Base-by-base conservation (phyloP, 2,329 filamentous ascomycete genomes). In the Colletotrichum sp. region DNA sequence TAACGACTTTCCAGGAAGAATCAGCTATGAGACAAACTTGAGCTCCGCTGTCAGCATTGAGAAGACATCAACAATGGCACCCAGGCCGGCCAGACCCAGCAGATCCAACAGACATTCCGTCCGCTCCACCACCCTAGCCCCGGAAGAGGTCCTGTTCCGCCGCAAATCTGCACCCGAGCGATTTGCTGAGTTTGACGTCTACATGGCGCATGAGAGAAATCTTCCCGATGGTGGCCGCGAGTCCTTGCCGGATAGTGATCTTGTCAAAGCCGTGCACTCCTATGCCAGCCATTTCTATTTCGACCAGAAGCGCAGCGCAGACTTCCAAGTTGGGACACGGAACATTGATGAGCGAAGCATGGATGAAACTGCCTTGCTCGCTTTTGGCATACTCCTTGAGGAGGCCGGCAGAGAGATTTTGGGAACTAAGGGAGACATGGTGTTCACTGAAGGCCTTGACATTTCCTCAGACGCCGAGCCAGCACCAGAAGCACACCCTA, bases 331-430 rank as follows among this genome's bases (percentile, higher is more conserved):
- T n/a, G 79, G 77, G 36, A 72, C 78, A 9, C 78, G 81, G 34
- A 83, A 82, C 68, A 79, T 89, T 48, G 87, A 91, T 75, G 88
- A 91, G 81, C 83, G 89, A 78, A 94, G 92, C 82, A 91, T 96
- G 90, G 94, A 96, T 81, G 95, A 95, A 85, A 95, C 94, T 16
- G 94, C 94, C 6, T 87, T 96, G 74, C 85, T 96, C 70, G 94
- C 94, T 1, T 88, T 96, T 80, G 94, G 94, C 2, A 92, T 96
- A 65, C 83, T 96, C 72, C 85, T 96, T 57, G 94, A 96, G 84
- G 95, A 96, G 83, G 90, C 91, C 4, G 88, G 90, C 18, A 87
- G 88, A 55, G 90, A 92, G 63, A 83, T 88, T 7, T 84, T 96
- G 24, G 94, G 93, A 6, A 85, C 88, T 71, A 90, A 87, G 14